These are phyloP conservation scores for Neolentinus lepideus DNA, from an alignment of 1,284 basidiomycete species.

Conservation along the genomic window DNA sequence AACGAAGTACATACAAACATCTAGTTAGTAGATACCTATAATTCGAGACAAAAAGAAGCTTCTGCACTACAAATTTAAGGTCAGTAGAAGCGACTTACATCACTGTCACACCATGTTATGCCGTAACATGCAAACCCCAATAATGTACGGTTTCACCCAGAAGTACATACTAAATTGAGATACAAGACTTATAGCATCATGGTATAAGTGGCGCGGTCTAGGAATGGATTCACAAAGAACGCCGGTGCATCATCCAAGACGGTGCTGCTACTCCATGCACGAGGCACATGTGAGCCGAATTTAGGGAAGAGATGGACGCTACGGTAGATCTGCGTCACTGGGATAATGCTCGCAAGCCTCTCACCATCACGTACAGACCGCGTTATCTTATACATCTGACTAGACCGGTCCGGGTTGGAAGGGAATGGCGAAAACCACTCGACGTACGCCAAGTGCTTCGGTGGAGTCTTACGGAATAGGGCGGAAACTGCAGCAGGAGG, in stretches of 20 bases:
- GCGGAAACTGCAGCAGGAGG: conserved; percentile 5
- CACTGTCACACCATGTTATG: too few species aligned
- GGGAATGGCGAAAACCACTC: conserved; percentile 19
- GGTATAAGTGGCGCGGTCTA: conserved; percentile 21
- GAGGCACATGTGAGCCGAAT: conserved; percentile 17
- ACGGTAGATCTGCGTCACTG: conserved; percentile 14
- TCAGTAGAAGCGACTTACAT: too few species aligned
- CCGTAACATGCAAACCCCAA: too few species aligned
- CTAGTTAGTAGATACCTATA: too few species aligned
- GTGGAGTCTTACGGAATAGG: conserved; percentile 7
- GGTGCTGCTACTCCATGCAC: conserved; percentile 23
- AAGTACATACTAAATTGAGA: too few species aligned
- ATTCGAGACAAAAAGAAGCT: too few species aligned
- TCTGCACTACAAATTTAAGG: too few species aligned
- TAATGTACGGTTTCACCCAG: too few species aligned
- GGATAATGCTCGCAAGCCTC: conserved; percentile 17
- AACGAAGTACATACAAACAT: too few species aligned
- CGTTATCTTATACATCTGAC: conserved; percentile 16
- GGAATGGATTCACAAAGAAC: conserved; percentile 23
- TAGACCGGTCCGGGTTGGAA: conserved; percentile 8
- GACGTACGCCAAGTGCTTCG: conserved; percentile 9
- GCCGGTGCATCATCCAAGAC: conserved; percentile 22
- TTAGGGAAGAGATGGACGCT: conserved; percentile 24
- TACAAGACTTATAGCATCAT: too few species aligned
- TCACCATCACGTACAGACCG: conserved; percentile 9